A percentile compares a stretch with the other conserved stretches of the same genome.
phyloP scores from a whole-genome alignment of 2,329 filamentous ascomycete species.

The Zalaria obscura region DNA sequence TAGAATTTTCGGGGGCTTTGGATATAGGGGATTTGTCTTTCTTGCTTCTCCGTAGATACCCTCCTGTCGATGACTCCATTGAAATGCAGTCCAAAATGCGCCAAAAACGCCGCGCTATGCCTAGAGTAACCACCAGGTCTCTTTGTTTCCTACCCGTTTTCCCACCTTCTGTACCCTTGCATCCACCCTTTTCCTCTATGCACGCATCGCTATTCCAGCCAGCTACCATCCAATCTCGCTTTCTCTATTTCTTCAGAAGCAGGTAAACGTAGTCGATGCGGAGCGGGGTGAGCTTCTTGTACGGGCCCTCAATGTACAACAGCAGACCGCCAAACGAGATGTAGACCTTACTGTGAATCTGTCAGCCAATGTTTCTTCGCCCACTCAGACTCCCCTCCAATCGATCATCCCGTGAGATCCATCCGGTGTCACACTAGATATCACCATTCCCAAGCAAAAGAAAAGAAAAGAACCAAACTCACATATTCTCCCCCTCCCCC shows the following conservation, averaged over 20 bases:
- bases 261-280: conserved; percentile 91
- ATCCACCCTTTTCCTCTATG: too few relatives aligned
- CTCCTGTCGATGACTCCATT: neutral
- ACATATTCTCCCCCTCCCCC: conserved; percentile 75
- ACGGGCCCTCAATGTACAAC: conserved; percentile 82
- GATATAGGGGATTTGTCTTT: too few relatives aligned
- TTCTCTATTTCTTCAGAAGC: conserved; percentile 69
- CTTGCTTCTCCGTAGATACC: neutral
- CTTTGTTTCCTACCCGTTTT: neutral
- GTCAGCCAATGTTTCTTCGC: neutral
- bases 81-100: neutral
- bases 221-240: neutral
- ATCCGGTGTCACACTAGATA: too few relatives aligned
- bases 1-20: too few relatives aligned
- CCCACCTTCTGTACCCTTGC: neutral
- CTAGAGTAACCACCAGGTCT: neutral
- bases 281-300: conserved; percentile 85
- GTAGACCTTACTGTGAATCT: conserved; percentile 62
- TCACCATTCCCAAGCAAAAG: neutral
- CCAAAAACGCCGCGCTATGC: neutral
- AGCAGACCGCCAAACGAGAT: conserved; percentile 86
- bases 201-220: too few relatives aligned
- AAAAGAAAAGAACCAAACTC: conserved; percentile 26
- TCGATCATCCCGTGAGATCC: too few relatives aligned
- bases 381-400: too few relatives aligned